phyloP scores from a whole-genome alignment of 495 filamentous ascomycete species.

The Talaromyces thailandensis region DNA sequence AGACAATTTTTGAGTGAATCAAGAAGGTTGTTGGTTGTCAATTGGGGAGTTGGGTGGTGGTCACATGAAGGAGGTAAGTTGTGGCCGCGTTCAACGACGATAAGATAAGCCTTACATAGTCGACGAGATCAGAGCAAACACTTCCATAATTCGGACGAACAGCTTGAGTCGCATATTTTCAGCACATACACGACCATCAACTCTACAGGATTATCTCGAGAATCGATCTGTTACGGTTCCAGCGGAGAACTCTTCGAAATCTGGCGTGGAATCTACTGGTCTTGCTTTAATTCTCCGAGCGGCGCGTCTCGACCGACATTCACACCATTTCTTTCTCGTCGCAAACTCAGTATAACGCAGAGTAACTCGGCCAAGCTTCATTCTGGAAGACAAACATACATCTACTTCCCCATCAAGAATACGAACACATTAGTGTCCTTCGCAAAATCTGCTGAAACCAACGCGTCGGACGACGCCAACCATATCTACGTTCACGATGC shows the following conservation, averaged over 20 bases:
- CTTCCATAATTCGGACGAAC: not conserved
- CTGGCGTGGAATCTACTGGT: not conserved
- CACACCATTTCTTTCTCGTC: not conserved
- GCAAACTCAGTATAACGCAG: not conserved
- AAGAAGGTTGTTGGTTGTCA: not conserved
- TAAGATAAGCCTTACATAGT: constrained; percentile 3
- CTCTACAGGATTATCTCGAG: not conserved
- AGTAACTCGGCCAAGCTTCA: not conserved
- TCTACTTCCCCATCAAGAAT: not conserved
- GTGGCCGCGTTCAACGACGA: not conserved
- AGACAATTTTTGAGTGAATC: not conserved
- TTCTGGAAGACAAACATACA: not conserved
- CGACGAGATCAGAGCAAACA: not conserved
- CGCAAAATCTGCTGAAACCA: not conserved
- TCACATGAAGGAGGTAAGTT: not conserved
- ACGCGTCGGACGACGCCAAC: not conserved
- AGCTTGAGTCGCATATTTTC: not conserved
- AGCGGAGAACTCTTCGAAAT: not conserved
- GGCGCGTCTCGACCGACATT: not conserved
- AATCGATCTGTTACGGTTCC: not conserved
- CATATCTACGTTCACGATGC: not conserved
- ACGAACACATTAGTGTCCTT: not conserved
- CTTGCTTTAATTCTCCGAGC: not conserved
- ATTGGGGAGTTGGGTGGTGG: not conserved
- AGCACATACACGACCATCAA: not conserved